Conservation (phyloP, 2,329 filamentous ascomycete genomes). For the Monilinia laxa region DNA sequence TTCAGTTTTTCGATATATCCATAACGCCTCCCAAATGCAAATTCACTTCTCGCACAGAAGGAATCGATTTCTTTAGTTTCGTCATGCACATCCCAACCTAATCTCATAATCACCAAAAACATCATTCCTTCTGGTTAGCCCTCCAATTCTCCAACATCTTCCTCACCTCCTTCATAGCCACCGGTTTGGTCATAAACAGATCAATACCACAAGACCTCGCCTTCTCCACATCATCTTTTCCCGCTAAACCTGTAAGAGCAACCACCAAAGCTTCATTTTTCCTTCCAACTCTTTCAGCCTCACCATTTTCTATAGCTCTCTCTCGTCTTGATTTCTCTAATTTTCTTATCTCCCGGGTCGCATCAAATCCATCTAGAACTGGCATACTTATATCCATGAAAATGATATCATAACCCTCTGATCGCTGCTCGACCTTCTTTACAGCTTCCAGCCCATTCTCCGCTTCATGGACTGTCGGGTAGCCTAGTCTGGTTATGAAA, state of each 20-base stretch:
- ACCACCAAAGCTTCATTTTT: constrained; percentile 41
- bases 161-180: constrained; percentile 44
- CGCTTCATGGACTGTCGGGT: constrained; percentile 45
- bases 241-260: constrained; percentile 43
- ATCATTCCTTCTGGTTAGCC: constrained; percentile 35
- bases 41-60: neutral
- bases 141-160: constrained; percentile 43
- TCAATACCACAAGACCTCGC: constrained; percentile 42
- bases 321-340: constrained; percentile 46
- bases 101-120: neutral
- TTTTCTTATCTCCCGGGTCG: constrained; percentile 47
- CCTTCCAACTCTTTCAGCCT: constrained; percentile 28
- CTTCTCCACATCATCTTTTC: constrained; percentile 41
- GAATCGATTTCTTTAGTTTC: neutral
- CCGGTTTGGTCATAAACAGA: constrained; percentile 45
- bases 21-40: constrained; percentile 6
- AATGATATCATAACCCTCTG: constrained; percentile 46
- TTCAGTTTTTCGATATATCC: neutral
- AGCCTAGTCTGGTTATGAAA: constrained; percentile 43
- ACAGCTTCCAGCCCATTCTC: constrained; percentile 51
- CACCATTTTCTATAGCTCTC: constrained; percentile 25
- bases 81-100: neutral
- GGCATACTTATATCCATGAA: constrained; percentile 56
- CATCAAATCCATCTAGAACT: constrained; percentile 52
- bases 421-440: constrained; percentile 42